These are phyloP conservation scores for Stramenopiles sp. DNA, from an alignment of 352 stramenopile species.

Conservation along the genomic window DNA sequence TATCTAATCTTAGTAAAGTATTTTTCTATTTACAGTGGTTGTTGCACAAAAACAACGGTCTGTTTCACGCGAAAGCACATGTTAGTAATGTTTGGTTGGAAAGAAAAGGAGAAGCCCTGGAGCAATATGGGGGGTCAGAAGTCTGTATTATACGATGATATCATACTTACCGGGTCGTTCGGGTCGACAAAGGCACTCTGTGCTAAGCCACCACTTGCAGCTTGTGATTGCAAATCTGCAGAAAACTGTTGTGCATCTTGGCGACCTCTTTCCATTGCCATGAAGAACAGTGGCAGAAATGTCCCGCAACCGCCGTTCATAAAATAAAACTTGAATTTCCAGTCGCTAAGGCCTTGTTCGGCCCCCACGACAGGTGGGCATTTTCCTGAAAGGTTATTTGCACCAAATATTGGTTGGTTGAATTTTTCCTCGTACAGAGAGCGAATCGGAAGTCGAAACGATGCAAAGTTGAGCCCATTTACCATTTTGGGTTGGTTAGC, in stretches of 20 bases:
- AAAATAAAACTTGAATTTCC: slow-evolving; percentile 53
- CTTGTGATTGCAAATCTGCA: not conserved
- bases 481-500: not conserved
- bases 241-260: slow-evolving; percentile 37
- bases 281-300: slow-evolving; percentile 52
- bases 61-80: too few relatives aligned
- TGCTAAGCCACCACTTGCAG: slow-evolving; percentile 37
- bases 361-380: slow-evolving; percentile 30
- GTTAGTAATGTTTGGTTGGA: too few relatives aligned
- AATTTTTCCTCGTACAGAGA: slow-evolving; percentile 63
- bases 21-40: too few relatives aligned
- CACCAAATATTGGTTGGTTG: slow-evolving; percentile 63
- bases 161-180: too few relatives aligned
- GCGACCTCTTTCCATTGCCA: slow-evolving; percentile 40
- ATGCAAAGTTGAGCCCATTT: slow-evolving; percentile 13
- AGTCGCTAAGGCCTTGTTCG: slow-evolving; percentile 24
- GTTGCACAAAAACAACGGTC: too few relatives aligned
- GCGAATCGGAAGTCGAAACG: slow-evolving; percentile 38
- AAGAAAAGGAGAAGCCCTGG: too few relatives aligned
- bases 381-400: slow-evolving; percentile 53
- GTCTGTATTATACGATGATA: too few relatives aligned
- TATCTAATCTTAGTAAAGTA: too few relatives aligned
- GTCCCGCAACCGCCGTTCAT: slow-evolving; percentile 51
- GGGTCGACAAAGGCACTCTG: slow-evolving; percentile 57
- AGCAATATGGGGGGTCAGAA: too few relatives aligned